Percentiles rank a stretch among this genome's conserved stretches.
These are phyloP conservation scores for Cenchrus fungigraminus DNA, from an alignment of 176 grass and related monocot species.

Conservation along the genomic window DNA sequence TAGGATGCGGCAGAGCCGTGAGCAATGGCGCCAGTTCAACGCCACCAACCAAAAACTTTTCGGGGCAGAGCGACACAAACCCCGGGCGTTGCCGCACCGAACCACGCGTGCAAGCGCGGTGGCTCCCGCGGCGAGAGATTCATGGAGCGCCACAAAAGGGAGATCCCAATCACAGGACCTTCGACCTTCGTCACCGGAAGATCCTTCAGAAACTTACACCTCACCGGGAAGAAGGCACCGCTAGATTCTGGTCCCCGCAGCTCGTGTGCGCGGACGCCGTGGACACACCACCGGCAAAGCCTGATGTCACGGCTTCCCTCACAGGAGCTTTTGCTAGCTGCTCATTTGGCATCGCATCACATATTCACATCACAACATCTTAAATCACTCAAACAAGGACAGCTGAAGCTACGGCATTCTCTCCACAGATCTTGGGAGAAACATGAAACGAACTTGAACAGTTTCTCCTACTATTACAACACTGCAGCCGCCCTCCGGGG, in stretches of 20 bases:
- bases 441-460: conserved; percentile 42
- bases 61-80: neutral
- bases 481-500: conserved; percentile 18
- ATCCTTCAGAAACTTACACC: conserved; percentile 34
- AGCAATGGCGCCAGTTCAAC: neutral
- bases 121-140: conserved; percentile 25
- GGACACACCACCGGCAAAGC: neutral
- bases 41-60: conserved; percentile 21
- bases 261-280: neutral
- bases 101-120: conserved; percentile 11
- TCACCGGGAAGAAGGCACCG: neutral
- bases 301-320: conserved; percentile 43
- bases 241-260: conserved; percentile 33
- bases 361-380: conserved; percentile 41
- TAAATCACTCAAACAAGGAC: neutral
- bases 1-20: neutral
- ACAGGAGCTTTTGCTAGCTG: neutral
- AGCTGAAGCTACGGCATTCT: neutral
- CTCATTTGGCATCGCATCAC: conserved; percentile 26
- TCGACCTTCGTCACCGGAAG: conserved; percentile 5
- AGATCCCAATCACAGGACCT: conserved; percentile 9
- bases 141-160: neutral
- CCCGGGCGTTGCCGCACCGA: neutral
- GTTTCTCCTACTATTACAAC: no score
- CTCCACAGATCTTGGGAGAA: conserved; percentile 44